A percentile compares a stretch with the other conserved stretches of the same genome.
phyloP scores from a whole-genome alignment of 2,329 filamentous ascomycete genomes.

The Microdochium bolleyi region DNA sequence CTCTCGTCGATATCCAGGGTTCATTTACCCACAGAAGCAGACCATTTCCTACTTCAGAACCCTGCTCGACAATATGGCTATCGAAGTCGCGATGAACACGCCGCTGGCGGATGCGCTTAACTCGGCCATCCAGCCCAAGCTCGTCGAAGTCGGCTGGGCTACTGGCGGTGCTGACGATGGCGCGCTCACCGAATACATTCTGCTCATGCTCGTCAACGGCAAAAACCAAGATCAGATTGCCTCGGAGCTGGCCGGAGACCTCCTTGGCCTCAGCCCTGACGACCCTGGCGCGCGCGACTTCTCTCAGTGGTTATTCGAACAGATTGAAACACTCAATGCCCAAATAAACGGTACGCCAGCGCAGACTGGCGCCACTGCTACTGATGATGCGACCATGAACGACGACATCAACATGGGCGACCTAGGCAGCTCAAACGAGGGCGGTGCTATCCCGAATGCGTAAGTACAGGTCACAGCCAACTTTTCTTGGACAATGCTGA shows the following conservation, averaged over 20 bases:
- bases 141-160: conserved; percentile 89
- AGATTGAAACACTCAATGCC: conserved; percentile 61
- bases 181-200: conserved; percentile 89
- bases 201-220: conserved; percentile 93
- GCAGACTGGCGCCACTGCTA: conserved; percentile 14
- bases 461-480: conserved; percentile 30
- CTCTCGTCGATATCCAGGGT: background rate
- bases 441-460: conserved; percentile 44
- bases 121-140: conserved; percentile 77
- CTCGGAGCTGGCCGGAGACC: conserved; percentile 76
- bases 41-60: background rate
- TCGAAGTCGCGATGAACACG: conserved; percentile 69
- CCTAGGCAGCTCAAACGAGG: conserved; percentile 54
- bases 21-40: background rate
- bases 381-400: conserved; percentile 23
- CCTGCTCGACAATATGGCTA: conserved; percentile 52
- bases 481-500: conserved; percentile 1
- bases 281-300: conserved; percentile 79
- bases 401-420: conserved; percentile 69
- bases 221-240: conserved; percentile 89
- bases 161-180: conserved; percentile 69
- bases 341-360: conserved; percentile 46
- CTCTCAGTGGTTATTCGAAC: conserved; percentile 86
- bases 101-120: conserved; percentile 80
- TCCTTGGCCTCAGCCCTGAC: conserved; percentile 74